phyloP scores from a whole-genome alignment of 1,139 yeast species.

The Debaryomyces psychrophilus region DNA sequence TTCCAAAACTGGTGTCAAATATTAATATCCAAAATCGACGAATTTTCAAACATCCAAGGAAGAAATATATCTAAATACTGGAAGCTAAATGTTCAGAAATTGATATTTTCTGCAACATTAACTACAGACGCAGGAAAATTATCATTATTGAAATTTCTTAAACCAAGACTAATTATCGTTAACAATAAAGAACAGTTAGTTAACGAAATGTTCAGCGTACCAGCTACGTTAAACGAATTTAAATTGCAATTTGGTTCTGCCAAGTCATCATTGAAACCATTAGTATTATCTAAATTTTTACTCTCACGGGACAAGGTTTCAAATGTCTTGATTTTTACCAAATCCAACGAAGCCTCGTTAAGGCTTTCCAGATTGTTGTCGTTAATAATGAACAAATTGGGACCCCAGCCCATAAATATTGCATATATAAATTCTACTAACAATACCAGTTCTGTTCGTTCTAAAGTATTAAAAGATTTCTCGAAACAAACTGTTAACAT shows the following conservation, averaged over 20 bases:
- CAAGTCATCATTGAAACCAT: slow-evolving; percentile 71
- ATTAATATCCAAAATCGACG: slow-evolving; percentile 55
- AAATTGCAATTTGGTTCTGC: slow-evolving; percentile 54
- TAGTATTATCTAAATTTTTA: slow-evolving; percentile 63
- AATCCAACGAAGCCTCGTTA: slow-evolving; percentile 84
- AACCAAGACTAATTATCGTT: slow-evolving; percentile 73
- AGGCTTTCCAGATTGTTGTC: slow-evolving; percentile 67
- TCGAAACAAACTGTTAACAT: slow-evolving; percentile 52
- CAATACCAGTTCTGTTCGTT: slow-evolving; percentile 44
- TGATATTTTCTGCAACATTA: slow-evolving; percentile 90
- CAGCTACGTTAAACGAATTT: slow-evolving; percentile 56
- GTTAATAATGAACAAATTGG: slow-evolving; percentile 41
- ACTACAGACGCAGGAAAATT: slow-evolving; percentile 92
- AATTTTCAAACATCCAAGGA: slow-evolving; percentile 17
- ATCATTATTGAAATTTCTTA: slow-evolving; percentile 64
- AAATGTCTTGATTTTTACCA: slow-evolving; percentile 69
- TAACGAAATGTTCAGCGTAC: slow-evolving; percentile 58
- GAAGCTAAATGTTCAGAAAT: slow-evolving; percentile 48
- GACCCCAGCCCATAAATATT: slow-evolving; percentile 20
- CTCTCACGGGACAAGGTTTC: slow-evolving; percentile 29
- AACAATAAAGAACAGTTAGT: slow-evolving; percentile 56
- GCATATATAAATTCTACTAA: slow-evolving; percentile 55
- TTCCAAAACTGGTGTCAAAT: slow-evolving; percentile 91
- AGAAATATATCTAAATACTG: slow-evolving; percentile 32
- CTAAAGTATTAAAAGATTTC: slow-evolving; percentile 58